A percentile compares a stretch with the other conserved stretches of the same genome.
These are phyloP conservation scores for Fusarium redolens DNA, from an alignment of 2,329 filamentous ascomycete species.

Conservation along the genomic window DNA sequence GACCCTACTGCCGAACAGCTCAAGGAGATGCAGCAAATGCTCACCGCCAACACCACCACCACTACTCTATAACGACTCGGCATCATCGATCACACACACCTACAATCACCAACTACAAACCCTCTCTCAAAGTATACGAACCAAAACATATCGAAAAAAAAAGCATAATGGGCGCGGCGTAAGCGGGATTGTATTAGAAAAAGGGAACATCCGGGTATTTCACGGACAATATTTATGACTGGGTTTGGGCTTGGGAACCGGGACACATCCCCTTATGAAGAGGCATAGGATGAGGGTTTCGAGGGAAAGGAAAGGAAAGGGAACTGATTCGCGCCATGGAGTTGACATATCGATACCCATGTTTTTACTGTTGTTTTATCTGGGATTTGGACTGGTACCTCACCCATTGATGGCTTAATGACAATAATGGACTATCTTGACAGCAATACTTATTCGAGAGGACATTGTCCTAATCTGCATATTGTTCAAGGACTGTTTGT, in stretches of 20 bases:
- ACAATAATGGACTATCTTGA: constrained; percentile 40
- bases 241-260: constrained; percentile 17
- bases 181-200: constrained; percentile 44
- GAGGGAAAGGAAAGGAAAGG: constrained; percentile 20
- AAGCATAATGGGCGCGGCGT: constrained; percentile 47
- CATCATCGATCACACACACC: background rate
- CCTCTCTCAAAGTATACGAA: constrained; percentile 24
- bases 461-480: constrained; percentile 16
- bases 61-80: constrained; percentile 28
- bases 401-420: constrained; percentile 39
- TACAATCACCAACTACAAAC: constrained; percentile 12
- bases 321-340: constrained; percentile 40
- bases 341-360: constrained; percentile 48
- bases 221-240: constrained; percentile 19
- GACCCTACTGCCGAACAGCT: constrained; percentile 73
- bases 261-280: constrained; percentile 22
- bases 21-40: constrained; percentile 68
- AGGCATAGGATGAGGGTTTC: constrained; percentile 10
- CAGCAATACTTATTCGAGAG: constrained; percentile 17
- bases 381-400: constrained; percentile 30
- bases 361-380: constrained; percentile 41
- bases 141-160: constrained; percentile 36
- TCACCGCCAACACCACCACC: constrained; percentile 45
- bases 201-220: constrained; percentile 20
- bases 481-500: constrained; percentile 3